Percentiles rank a stretch among this genome's conserved stretches.
Conservation (phyloP, 805 yeast species). For the Tanozyma kutaoensis region DNA sequence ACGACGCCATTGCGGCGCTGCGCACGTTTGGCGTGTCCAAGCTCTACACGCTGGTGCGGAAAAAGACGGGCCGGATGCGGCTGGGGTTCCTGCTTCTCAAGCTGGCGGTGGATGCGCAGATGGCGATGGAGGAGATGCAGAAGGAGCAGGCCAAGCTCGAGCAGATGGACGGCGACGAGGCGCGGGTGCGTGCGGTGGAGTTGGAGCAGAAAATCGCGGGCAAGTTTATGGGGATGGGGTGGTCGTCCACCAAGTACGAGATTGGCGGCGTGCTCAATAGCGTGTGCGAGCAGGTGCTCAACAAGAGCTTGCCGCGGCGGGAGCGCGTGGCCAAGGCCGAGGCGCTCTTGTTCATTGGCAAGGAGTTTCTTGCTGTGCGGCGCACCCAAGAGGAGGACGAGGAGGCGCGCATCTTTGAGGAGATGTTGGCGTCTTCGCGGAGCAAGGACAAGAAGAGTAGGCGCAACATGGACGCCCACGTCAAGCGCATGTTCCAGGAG, state of each 20-base stretch:
- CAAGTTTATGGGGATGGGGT: slow-evolving; percentile 82
- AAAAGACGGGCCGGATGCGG: slow-evolving; percentile 72
- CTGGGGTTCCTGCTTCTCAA: slow-evolving; percentile 74
- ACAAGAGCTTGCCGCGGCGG: slow-evolving; percentile 38
- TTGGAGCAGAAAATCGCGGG: slow-evolving; percentile 77
- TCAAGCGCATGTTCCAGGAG: too few relatives aligned
- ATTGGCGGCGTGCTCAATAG: slow-evolving; percentile 75
- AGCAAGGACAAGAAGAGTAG: slow-evolving; percentile 8
- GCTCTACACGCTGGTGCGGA: slow-evolving; percentile 66
- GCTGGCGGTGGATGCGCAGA: slow-evolving; percentile 81
- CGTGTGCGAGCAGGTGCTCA: slow-evolving; percentile 36
- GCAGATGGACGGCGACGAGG: slow-evolving; percentile 22
- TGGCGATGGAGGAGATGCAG: slow-evolving; percentile 59
- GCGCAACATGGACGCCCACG: background rate
- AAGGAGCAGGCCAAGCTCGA: slow-evolving; percentile 46
- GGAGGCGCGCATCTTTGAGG: slow-evolving; percentile 86
- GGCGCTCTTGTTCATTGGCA: slow-evolving; percentile 63
- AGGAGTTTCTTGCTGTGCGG: slow-evolving; percentile 47
- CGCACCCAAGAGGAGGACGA: slow-evolving; percentile 85
- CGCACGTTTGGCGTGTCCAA: slow-evolving; percentile 83
- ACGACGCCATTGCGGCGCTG: slow-evolving; percentile 58
- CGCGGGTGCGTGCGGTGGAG: slow-evolving; percentile 35
- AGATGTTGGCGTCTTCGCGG: slow-evolving; percentile 63
- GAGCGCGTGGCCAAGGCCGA: slow-evolving; percentile 67
- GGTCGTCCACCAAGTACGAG: slow-evolving; percentile 90